A percentile compares a stretch with the other conserved stretches of the same genome.
Conservation (phyloP, 1,284 basidiomycete species). For the Stygiomarasmius scandens region DNA sequence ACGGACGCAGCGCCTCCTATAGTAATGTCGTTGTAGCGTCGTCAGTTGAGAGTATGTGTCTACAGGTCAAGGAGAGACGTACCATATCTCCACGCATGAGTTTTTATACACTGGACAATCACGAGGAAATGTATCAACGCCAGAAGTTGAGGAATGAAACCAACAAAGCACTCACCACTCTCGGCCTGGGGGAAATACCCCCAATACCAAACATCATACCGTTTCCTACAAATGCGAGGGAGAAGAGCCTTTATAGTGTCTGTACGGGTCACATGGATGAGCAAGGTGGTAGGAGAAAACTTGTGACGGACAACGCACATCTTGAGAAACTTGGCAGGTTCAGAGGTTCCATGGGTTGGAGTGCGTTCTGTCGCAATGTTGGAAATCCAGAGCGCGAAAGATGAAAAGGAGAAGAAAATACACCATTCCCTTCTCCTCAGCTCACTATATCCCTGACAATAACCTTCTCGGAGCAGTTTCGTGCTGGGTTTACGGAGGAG, state of each 20-base stretch:
- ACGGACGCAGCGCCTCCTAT: constrained; percentile 81
- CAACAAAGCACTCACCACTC: constrained; percentile 47
- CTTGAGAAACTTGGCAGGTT: constrained; percentile 88
- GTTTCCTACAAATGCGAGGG: constrained; percentile 84
- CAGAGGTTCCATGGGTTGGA: constrained; percentile 84
- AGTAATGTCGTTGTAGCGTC: neutral
- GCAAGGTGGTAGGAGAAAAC: constrained; percentile 2
- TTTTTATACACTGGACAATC: too few relatives aligned
- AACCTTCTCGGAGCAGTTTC: neutral
- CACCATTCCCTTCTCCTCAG: constrained; percentile 11
- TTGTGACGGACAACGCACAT: constrained; percentile 53
- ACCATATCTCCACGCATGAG: constrained; percentile 85
- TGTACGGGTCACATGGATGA: constrained; percentile 27
- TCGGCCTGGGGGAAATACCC: constrained; percentile 86
- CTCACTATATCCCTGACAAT: constrained; percentile 1
- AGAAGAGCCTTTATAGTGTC: constrained; percentile 80
- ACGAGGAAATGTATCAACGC: constrained; percentile 63
- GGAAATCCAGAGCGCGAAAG: neutral
- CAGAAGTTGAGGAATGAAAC: neutral
- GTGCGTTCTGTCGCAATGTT: constrained; percentile 62
- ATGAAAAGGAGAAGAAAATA: neutral
- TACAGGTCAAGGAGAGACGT: neutral
- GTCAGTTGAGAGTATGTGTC: neutral
- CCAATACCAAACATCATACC: constrained; percentile 90
- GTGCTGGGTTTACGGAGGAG: too few relatives aligned